Evolutionary conservation across 352 stramenopile genomes (phyloP), one percentile per base, ranked within the genome.

Genomic region (Pythium sukuiense): DNA sequence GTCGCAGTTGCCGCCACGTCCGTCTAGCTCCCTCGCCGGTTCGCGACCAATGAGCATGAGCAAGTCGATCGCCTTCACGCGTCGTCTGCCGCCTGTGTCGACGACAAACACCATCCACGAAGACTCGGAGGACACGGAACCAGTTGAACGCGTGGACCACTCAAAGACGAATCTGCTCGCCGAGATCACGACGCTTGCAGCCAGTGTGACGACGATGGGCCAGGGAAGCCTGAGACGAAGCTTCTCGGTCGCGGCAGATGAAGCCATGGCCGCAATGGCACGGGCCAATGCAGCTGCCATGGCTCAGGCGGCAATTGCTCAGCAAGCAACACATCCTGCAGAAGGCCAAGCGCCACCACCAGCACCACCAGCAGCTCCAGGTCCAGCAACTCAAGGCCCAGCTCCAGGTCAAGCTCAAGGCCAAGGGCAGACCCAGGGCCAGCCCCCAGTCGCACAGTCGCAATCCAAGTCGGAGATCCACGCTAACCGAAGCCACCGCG

Each of bases 171-270:
- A 96, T 45, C 61, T 97, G 43, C 85, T 94, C 59, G 68, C 87
- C 2, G 80, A 95, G 64, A 97, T 97, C 55, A 84, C 88, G 39
- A 89, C 74, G 2, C 70, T 97, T 32, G 90, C 89, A 0, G 87
- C 86, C 6, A 94, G 85, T 39, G 76, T 96, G 2, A 88, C 80
- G 5, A 91, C 74, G n/a, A 83, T 85, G 3, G 86, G 86, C 0
- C 84, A 93, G 62, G 81, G 76, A 3, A 93, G 85, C 33, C 66
- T 93, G 37, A 83, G 78, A 12, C 83, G 83, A 18, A 86, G 79
- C 52, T 91, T 95, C 64, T 86, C 79, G 30, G 72, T 86, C 55
- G 88, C 81, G n/a, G 77, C 81, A 2, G 35, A 65, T 16, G 58
- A 80, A 50, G 33, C 71, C 37, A 41, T 74, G 45, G 54, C 61